Conservation (phyloP, 768 basidiomycete genomes). For the Cytidiella melzeri region DNA sequence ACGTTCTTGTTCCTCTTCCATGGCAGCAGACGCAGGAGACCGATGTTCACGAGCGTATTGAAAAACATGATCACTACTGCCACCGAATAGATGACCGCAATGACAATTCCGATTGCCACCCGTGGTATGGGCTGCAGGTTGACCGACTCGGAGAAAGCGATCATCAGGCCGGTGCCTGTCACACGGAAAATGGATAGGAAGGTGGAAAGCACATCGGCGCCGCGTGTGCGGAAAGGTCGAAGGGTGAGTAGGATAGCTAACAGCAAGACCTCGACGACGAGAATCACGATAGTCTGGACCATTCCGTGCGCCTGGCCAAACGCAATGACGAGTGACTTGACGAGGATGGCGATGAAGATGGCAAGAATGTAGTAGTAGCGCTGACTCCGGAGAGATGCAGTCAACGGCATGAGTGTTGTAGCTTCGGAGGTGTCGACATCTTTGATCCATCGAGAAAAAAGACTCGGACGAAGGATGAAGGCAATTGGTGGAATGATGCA, state of each 20-base stretch:
- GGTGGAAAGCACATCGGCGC: conserved; percentile 63
- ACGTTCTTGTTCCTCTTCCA: conserved; percentile 10
- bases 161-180: conserved; percentile 60
- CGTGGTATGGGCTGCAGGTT: conserved; percentile 70
- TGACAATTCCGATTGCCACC: conserved; percentile 72
- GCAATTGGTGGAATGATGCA: conserved; percentile 43
- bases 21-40: conserved; percentile 18
- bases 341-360: conserved; percentile 49
- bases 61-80: conserved; percentile 63
- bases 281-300: conserved; percentile 61
- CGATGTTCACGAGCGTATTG: conserved; percentile 36
- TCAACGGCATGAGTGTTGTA: conserved; percentile 45
- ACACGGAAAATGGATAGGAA: conserved; percentile 66
- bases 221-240: conserved; percentile 60
- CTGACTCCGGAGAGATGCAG: conserved; percentile 56
- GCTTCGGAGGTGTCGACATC: conserved; percentile 17
- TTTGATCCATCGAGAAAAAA: conserved; percentile 23
- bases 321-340: conserved; percentile 69
- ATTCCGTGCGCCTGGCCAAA: conserved; percentile 55
- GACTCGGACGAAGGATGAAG: conserved; percentile 41
- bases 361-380: conserved; percentile 66
- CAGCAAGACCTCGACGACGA: conserved; percentile 61
- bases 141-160: conserved; percentile 69
- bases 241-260: conserved; percentile 46
- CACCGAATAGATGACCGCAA: conserved; percentile 65